Base-by-base conservation (phyloP, 2,329 filamentous ascomycete species). In the Nemania sp. region DNA sequence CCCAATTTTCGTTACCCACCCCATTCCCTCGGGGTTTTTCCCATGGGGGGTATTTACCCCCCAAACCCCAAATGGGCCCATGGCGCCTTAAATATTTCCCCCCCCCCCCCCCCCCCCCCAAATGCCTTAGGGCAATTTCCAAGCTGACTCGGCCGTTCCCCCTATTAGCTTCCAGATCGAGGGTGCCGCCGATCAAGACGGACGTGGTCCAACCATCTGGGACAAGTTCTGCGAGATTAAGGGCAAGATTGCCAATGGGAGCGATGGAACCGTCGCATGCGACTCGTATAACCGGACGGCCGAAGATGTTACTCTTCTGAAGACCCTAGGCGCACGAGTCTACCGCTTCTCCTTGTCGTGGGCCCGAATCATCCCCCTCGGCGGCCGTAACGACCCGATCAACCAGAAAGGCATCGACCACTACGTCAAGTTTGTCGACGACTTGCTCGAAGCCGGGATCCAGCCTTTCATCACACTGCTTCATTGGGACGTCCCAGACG, bases 311-410 rank as follows among this genome's bases (percentile, higher is more conserved):
- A 84, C 81, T 11, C 83, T 96, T 37, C 80, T 96, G 66, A 92
- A 92, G 78, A 79, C 83, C 52, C 83, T 90, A 25, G 89, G 90
- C 55, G 86, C 90, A 59, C 85, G 85, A 70, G 85, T 85, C 39
- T 96, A 96, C 78, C 90, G 91, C 51, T 96, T 96, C 78, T 95
- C 91, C 50, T 81, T 96, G 64, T 90, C 90, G 18, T 96, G 89
- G 90, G 87, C 90, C 21, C 88, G 92, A 63, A 88, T 96, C 69
- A 92, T 96, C 68, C 91, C 92, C 4, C 81, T 92, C n/a, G 91
- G 92, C 57, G 91, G 91, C 54, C 89, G 91, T 64, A 83, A 90
- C 63, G 91, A 96, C 74, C 89, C 91, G 20, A 73, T 96, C 77
- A 96, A 96, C 78, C 82, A 90, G 70, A 83, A 85, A 59, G 92